Base-by-base conservation (phyloP, 2,329 filamentous ascomycete species). In the Exophiala phaeomuriformis region DNA sequence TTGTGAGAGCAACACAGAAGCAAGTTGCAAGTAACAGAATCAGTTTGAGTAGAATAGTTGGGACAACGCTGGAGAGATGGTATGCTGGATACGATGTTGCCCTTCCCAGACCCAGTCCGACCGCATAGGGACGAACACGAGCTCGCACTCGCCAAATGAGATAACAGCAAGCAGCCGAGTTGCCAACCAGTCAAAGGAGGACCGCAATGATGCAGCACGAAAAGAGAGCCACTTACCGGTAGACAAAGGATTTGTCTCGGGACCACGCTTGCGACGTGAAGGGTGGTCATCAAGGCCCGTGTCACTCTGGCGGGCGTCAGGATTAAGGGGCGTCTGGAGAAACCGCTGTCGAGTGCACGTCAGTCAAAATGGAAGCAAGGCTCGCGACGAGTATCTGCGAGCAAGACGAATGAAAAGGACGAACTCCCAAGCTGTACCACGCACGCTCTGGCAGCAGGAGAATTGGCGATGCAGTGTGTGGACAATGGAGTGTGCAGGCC, bases 161-260 rank as follows among this genome's bases (percentile, higher is more conserved):
- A 29, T 19, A 42, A 47, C 44, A 19, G 43, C 44, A 53, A 43
- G 44, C 52, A 51, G 56, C 32, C 49, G 47, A 49, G 42, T 51
- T 55, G 46, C 27, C 33, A 58, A 58, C 56, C 47, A 42, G 42
- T 29, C 28, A 49, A 29, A 49, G 43, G 47, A 52, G 40, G 31
- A 43, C n/a, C 39, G 43, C 43, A 45, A 42, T 32, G 46, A 56
- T 36, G 43, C 37, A 48, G 43, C 36, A 49, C 28, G 50, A 46
- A 58, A 53, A 37, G 35, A 19, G 50, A 9, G 43, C 40, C 39
- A 56, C 58, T 58, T 49, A 60, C 58, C 52, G 55, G 49, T 33
- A 53, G 51, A 60, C 55, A 58, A 58, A 60, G 55, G 51, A 58
- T n/a, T 41, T 60, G 58, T 60, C 58, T 60, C 58, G 55, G 58